phyloP scores from a whole-genome alignment of 2,329 filamentous ascomycete species.

The Delphinella strobiligena region DNA sequence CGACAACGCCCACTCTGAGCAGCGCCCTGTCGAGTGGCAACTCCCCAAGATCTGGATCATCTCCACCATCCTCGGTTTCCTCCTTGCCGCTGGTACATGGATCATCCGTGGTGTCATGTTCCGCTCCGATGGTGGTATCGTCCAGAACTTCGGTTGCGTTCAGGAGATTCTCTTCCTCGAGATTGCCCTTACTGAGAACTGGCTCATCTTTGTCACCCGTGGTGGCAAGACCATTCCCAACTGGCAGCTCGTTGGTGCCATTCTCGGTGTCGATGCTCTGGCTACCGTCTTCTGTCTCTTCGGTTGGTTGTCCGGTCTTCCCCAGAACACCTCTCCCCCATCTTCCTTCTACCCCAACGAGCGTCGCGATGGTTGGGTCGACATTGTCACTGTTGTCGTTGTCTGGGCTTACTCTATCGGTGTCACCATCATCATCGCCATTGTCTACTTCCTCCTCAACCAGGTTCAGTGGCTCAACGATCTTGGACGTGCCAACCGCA shows the following conservation, averaged over 20 bases:
- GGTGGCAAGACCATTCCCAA: slow-evolving; percentile 61
- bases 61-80: slow-evolving; percentile 52
- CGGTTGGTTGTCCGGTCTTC: slow-evolving; percentile 55
- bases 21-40: slow-evolving; percentile 68
- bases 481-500: slow-evolving; percentile 51
- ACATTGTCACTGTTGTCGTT: slow-evolving; percentile 53
- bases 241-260: slow-evolving; percentile 61
- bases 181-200: slow-evolving; percentile 41
- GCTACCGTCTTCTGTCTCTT: slow-evolving; percentile 65
- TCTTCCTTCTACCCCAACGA: slow-evolving; percentile 22
- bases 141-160: slow-evolving; percentile 62
- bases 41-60: slow-evolving; percentile 74
- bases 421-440: slow-evolving; percentile 53
- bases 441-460: slow-evolving; percentile 53
- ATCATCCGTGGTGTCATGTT: slow-evolving; percentile 59
- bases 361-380: slow-evolving; percentile 36
- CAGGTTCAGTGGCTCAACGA: slow-evolving; percentile 46
- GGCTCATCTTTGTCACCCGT: slow-evolving; percentile 43
- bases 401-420: slow-evolving; percentile 56
- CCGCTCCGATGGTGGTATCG: slow-evolving; percentile 57
- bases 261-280: slow-evolving; percentile 58
- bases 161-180: slow-evolving; percentile 54
- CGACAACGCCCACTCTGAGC: slow-evolving; percentile 67
- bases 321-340: slow-evolving; percentile 28
- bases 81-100: slow-evolving; percentile 62